Evolutionary conservation across 208 protist genomes (phyloP).

Genomic region (Leishmania guyanensis): DNA sequence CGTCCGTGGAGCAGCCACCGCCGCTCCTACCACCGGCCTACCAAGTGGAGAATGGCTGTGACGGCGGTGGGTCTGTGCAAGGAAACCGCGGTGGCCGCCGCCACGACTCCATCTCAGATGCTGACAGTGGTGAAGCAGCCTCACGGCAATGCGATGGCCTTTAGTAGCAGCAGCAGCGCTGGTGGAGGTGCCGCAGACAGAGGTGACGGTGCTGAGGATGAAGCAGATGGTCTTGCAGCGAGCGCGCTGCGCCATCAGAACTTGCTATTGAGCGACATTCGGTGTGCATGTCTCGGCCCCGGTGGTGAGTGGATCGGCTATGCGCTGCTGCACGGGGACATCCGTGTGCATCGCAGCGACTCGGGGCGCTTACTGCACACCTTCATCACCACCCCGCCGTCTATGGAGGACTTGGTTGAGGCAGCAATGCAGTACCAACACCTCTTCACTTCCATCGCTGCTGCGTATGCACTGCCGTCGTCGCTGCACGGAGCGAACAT

Average conservation of each 20-base stretch:
- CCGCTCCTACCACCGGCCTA: background rate
- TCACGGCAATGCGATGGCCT: background rate
- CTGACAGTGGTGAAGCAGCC: conserved; percentile 9
- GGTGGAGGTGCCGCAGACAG: background rate
- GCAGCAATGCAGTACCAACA: conserved; percentile 64
- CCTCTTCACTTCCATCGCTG: conserved; percentile 29
- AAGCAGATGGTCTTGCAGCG: conserved; percentile 11
- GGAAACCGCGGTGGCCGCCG: background rate
- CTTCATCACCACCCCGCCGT: conserved; percentile 67
- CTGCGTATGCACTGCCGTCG: background rate
- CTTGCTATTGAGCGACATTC: conserved; percentile 37
- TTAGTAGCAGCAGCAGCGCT: background rate
- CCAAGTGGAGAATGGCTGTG: background rate
- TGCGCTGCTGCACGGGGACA: conserved; percentile 68
- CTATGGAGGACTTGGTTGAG: conserved; percentile 56
- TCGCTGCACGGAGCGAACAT: background rate
- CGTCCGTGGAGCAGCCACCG: background rate
- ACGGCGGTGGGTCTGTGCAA: background rate
- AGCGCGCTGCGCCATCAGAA: conserved; percentile 26
- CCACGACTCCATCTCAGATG: conserved; percentile 5
- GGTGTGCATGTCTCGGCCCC: conserved; percentile 55
- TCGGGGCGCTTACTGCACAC: conserved; percentile 73
- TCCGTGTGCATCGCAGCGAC: conserved; percentile 75
- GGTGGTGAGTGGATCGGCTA: conserved; percentile 73
- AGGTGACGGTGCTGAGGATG: conserved; percentile 1